Conservation (phyloP, 1,139 yeast species). For the Pichia norvegensis region DNA sequence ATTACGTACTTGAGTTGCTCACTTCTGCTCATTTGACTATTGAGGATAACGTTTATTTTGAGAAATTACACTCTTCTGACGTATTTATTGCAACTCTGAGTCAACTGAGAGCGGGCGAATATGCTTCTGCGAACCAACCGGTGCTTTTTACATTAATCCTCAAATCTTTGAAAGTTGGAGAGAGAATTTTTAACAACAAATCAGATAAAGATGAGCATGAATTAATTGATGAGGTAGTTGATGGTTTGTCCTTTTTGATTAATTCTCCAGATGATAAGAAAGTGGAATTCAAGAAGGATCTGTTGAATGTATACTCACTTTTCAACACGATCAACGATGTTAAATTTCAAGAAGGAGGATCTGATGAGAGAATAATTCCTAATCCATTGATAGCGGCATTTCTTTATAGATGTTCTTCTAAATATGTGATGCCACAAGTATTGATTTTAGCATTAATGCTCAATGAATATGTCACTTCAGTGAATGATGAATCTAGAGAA, state of each 20-base stretch:
- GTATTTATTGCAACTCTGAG: slow-evolving; percentile 18
- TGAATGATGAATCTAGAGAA: slow-evolving; percentile 8
- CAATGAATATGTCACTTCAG: slow-evolving; percentile 9
- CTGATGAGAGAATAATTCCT: slow-evolving; percentile 3
- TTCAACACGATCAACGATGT: neutral
- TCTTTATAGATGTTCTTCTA: slow-evolving; percentile 14
- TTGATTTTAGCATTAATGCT: slow-evolving; percentile 16
- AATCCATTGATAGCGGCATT: slow-evolving; percentile 17
- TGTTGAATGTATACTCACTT: slow-evolving; percentile 10
- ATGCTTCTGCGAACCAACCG: slow-evolving; percentile 16
- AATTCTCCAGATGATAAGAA: slow-evolving; percentile 7
- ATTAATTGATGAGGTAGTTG: slow-evolving; percentile 3
- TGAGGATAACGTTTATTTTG: slow-evolving; percentile 16
- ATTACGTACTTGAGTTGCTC: slow-evolving; percentile 6
- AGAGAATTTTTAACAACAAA: slow-evolving; percentile 1
- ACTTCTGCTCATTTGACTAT: slow-evolving; percentile 11
- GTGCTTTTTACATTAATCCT: slow-evolving; percentile 17
- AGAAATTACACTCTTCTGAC: slow-evolving; percentile 18
- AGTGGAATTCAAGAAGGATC: slow-evolving; percentile 7
- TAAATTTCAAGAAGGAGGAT: neutral
- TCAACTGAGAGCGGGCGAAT: slow-evolving; percentile 18
- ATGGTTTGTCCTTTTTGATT: slow-evolving; percentile 6
- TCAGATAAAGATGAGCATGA: neutral
- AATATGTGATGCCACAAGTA: slow-evolving; percentile 11
- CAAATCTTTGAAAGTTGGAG: slow-evolving; percentile 16